These are phyloP conservation scores for Suillus cothurnatus DNA, from an alignment of 768 basidiomycete species.

Conservation along the genomic window DNA sequence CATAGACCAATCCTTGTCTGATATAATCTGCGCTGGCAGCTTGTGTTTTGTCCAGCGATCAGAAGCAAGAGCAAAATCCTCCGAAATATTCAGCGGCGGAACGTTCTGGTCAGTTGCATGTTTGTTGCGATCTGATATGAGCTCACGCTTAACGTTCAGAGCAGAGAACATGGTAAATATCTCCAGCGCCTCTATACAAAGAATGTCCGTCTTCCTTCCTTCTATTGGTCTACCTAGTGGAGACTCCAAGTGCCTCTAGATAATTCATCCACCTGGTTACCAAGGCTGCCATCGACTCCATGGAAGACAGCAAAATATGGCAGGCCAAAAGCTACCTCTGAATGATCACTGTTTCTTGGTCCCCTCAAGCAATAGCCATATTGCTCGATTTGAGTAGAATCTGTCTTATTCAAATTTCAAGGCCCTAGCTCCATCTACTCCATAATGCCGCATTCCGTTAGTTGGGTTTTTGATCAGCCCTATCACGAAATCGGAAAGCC, in stretches of 20 bases:
- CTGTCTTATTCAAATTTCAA: neutral
- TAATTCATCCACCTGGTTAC: neutral
- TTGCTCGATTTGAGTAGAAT: neutral
- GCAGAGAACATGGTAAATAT: neutral
- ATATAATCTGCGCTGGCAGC: neutral
- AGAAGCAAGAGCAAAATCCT: neutral
- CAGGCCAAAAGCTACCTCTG: neutral
- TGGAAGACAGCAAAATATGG: neutral
- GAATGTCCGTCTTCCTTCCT: neutral
- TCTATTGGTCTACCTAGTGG: neutral
- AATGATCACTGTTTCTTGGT: neutral
- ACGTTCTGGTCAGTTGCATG: neutral
- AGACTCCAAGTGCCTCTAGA: neutral
- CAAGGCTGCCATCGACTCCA: neutral
- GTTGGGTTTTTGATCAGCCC: neutral
- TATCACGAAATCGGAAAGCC: neutral
- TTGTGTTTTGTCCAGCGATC: neutral
- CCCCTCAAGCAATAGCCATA: neutral
- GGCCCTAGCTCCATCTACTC: neutral
- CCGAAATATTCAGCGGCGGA: neutral
- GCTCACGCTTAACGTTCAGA: neutral
- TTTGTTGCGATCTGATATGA: neutral
- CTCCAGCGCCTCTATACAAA: neutral
- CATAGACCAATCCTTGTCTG: neutral
- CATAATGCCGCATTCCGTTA: neutral